Evolutionary conservation across 139 green algal species (phyloP), one percentile per base, ranked within the genome.

Genomic region (Haematococcus sp.): DNA sequence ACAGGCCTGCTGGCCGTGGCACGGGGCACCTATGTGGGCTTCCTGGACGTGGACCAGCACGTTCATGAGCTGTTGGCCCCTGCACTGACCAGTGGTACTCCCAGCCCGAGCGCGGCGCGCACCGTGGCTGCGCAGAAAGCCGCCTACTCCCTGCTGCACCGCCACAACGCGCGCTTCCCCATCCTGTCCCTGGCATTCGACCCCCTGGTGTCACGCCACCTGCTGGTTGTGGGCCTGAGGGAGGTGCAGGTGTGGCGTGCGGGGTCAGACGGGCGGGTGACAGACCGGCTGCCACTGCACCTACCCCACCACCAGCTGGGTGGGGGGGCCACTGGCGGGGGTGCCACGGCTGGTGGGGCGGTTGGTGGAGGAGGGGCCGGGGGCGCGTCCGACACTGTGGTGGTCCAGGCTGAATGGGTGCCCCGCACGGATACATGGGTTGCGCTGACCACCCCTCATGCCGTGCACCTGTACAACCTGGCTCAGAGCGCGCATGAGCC

Each of bases 141-240:
- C 3, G 28, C 20, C 27, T 65, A 65, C 58, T 65, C 58, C 4
- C 58, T 65, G 58, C 58, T 65, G 25, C 58, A 65, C 20, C 25
- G 58, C 20, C 58, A 65, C 25, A 65, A 65, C 27, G 58, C 58
- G 3, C 58, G 58, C 4, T 65, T 65, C 58, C 19, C 58, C 11
- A 27, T 65, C 20, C 58, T 65, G 58, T 34, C 20, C 27, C 11
- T 65, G 3, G 20, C 58, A 3, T 65, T 40, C 27, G 58, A 65
- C 25, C 25, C 11, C 25, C 28, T 22, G n/a, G 3, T 65, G n/a
- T n/a, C 20, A 15, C 58, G 58, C 11, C 58, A 65, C 58, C 58
- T 65, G 25, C 20, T 27, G n/a, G 58, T 65, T n/a, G 58, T 65
- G 58, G 58, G 58, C n/a, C 27, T 65, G 58, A 65, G 58, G 58